Evolutionary conservation across 495 filamentous ascomycete species (phyloP).

Genomic region (Aspergillus biplanus): DNA sequence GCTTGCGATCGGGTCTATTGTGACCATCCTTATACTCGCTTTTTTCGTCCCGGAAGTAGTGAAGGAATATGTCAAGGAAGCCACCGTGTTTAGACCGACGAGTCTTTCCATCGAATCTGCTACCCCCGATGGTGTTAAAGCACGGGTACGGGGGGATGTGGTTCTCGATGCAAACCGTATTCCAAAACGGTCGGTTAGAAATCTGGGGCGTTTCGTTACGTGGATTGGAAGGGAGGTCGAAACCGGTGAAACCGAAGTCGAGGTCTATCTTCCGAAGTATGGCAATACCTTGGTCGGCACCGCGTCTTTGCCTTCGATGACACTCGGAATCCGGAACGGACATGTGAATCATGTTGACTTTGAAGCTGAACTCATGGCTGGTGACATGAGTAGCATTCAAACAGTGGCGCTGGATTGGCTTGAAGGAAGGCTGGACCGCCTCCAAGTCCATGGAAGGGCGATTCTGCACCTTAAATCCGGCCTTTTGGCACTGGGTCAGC

Average conservation of each 20-base stretch:
- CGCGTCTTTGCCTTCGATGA: slow-evolving; percentile 72
- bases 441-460: slow-evolving; percentile 72
- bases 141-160: slow-evolving; percentile 80
- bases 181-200: slow-evolving; percentile 65
- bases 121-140: slow-evolving; percentile 73
- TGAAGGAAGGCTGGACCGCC: slow-evolving; percentile 67
- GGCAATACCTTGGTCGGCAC: slow-evolving; percentile 75
- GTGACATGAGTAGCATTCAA: slow-evolving; percentile 76
- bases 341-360: slow-evolving; percentile 77
- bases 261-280: slow-evolving; percentile 85
- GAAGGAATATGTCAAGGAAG: slow-evolving; percentile 83
- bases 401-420: slow-evolving; percentile 88
- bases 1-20: slow-evolving; percentile 48
- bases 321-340: slow-evolving; percentile 74
- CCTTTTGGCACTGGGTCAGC: slow-evolving; percentile 72
- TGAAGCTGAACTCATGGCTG: slow-evolving; percentile 71
- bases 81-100: slow-evolving; percentile 77
- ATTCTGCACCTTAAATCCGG: slow-evolving; percentile 75
- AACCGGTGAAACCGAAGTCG: slow-evolving; percentile 67
- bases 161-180: slow-evolving; percentile 76
- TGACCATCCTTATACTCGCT: slow-evolving; percentile 60
- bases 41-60: slow-evolving; percentile 81
- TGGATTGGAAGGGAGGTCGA: slow-evolving; percentile 79
- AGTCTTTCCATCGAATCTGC: slow-evolving; percentile 82
- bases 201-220: slow-evolving; percentile 75